Conservation (phyloP, 768 basidiomycete species). For the Boletus sp. region DNA sequence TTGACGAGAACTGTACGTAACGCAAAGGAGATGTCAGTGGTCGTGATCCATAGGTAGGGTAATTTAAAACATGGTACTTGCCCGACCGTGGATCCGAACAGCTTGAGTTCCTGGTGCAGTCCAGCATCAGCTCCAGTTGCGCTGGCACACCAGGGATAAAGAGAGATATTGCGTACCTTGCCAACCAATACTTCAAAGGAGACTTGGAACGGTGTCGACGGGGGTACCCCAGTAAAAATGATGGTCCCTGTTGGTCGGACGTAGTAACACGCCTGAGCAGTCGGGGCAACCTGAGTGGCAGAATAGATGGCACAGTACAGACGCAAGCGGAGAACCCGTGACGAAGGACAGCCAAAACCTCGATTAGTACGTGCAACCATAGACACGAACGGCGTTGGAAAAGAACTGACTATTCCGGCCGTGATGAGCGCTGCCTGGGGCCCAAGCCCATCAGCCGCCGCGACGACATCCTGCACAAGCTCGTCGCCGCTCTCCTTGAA, state of each 20-base stretch:
- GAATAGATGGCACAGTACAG: not conserved
- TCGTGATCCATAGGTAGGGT: not conserved
- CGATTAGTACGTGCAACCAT: not conserved
- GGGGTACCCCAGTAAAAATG: slow-evolving; percentile 40
- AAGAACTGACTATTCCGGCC: slow-evolving; percentile 16
- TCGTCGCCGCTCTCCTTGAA: slow-evolving; percentile 40
- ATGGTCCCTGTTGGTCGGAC: slow-evolving; percentile 41
- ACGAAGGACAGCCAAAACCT: not conserved
- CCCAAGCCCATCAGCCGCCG: slow-evolving; percentile 40
- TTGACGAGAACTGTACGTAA: slow-evolving; percentile 34
- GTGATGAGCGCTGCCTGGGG: slow-evolving; percentile 37
- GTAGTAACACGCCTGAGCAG: slow-evolving; percentile 43
- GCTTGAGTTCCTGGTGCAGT: slow-evolving; percentile 17
- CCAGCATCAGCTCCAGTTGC: not conserved
- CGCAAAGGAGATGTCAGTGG: not conserved
- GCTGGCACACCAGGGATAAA: not conserved
- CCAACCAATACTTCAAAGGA: slow-evolving; percentile 32
- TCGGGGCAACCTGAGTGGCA: slow-evolving; percentile 32
- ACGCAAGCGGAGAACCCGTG: not conserved
- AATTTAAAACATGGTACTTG: not conserved
- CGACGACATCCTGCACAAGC: slow-evolving; percentile 37
- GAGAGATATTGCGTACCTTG: slow-evolving; percentile 13
- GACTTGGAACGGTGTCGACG: slow-evolving; percentile 22
- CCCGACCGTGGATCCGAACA: slow-evolving; percentile 22
- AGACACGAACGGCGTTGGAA: not conserved